A percentile compares a stretch with the other conserved stretches of the same genome.
phyloP scores from a whole-genome alignment of 768 basidiomycete genomes.

The Suillus cothurnatus region DNA sequence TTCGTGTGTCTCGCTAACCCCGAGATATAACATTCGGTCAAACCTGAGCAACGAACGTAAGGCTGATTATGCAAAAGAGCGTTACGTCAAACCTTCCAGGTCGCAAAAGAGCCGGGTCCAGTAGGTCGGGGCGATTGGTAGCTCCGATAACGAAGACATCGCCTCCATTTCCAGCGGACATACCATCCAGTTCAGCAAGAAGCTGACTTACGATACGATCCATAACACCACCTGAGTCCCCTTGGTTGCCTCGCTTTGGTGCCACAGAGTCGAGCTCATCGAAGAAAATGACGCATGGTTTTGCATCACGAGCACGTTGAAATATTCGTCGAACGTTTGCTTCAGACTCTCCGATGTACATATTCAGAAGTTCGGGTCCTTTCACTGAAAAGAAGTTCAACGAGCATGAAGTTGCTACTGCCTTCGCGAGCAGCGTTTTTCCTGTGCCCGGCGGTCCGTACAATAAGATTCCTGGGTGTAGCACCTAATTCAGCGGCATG shows the following conservation, averaged over 20 bases:
- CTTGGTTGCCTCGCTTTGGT: slow-evolving; percentile 92
- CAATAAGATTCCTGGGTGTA: slow-evolving; percentile 71
- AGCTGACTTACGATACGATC: slow-evolving; percentile 96
- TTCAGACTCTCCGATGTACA: slow-evolving; percentile 99
- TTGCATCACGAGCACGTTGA: slow-evolving; percentile 87
- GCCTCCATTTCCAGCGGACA: slow-evolving; percentile 62
- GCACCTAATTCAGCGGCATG: slow-evolving; percentile 8
- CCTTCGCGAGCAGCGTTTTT: slow-evolving; percentile 94
- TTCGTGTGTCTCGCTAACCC: slow-evolving; percentile 84
- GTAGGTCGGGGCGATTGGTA: slow-evolving; percentile 89
- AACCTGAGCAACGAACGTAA: slow-evolving; percentile 57
- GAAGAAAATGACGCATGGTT: slow-evolving; percentile 95
- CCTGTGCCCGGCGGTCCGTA: slow-evolving; percentile 97
- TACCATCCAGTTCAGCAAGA: slow-evolving; percentile 91
- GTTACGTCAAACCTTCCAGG: slow-evolving; percentile 69
- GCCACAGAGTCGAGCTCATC: slow-evolving; percentile 96
- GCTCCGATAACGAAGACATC: slow-evolving; percentile 96
- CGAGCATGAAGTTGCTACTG: slow-evolving; percentile 93
- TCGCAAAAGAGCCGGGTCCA: slow-evolving; percentile 87
- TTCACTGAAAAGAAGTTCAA: slow-evolving; percentile 98
- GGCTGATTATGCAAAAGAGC: background rate
- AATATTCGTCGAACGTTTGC: slow-evolving; percentile 95
- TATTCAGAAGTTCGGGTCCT: slow-evolving; percentile 93
- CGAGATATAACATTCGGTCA: slow-evolving; percentile 95
- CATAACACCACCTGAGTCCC: slow-evolving; percentile 98